Conservation (phyloP, 2,329 filamentous ascomycete species). For the Ophiocordyceps sinensis region DNA sequence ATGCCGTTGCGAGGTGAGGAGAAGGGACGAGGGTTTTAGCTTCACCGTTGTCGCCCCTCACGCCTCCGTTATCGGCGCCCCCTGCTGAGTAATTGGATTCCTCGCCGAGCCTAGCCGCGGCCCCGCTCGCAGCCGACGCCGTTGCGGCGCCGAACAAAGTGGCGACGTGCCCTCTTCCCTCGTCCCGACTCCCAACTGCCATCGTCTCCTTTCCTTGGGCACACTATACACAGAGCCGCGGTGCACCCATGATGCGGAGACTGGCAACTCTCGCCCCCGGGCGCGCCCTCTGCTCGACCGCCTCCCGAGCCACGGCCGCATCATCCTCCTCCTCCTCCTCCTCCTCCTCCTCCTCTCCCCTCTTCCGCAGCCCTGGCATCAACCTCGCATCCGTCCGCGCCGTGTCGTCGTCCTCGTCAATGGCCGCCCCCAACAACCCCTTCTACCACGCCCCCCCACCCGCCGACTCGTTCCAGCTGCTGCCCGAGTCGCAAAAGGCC, state of each 20-base stretch:
- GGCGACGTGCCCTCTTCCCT: no score
- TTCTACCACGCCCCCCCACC: conserved; percentile 20
- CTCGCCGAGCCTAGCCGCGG: no score
- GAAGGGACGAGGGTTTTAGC: no score
- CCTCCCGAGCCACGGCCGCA: not conserved
- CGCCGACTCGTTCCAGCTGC: conserved; percentile 72
- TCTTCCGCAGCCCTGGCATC: not conserved
- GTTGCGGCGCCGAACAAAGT: no score
- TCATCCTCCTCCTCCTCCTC: not conserved
- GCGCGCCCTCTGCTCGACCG: not conserved
- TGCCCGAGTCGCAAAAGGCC: conserved; percentile 63
- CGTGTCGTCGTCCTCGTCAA: conserved; percentile 16
- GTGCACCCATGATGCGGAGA: not conserved
- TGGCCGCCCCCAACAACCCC: conserved; percentile 14
- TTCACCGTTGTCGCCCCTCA: no score
- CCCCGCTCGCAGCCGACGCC: no score
- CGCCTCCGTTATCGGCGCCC: no score
- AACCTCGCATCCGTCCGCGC: conserved; percentile 7
- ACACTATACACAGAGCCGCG: not conserved
- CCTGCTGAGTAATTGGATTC: no score
- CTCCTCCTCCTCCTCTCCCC: not conserved
- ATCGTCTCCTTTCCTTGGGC: not conserved
- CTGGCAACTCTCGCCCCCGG: not conserved
- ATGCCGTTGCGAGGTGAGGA: no score
- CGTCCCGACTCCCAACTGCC: not conserved